Conservation (phyloP, 306 rosid species). For the Acacia crassicarpa region DNA sequence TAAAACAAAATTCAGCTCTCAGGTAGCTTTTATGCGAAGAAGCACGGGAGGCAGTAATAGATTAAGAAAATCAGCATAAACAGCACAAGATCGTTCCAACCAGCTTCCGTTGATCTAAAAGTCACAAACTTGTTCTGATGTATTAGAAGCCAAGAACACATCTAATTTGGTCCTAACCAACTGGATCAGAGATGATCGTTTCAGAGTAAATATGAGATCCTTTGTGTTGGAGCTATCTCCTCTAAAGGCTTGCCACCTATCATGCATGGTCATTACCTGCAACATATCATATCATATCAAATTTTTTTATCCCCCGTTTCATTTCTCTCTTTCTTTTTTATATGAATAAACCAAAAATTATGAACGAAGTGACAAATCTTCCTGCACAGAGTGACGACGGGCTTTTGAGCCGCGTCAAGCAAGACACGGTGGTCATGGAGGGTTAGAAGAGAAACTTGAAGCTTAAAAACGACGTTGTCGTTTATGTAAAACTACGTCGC, state of each 20-base stretch:
- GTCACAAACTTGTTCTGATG: slow-evolving; percentile 27
- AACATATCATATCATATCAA: not conserved
- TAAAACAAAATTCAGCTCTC: no score
- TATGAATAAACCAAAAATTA: not conserved
- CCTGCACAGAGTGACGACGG: slow-evolving; percentile 36
- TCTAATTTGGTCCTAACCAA: slow-evolving; percentile 21
- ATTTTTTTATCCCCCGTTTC: not conserved
- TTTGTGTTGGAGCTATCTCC: not conserved
- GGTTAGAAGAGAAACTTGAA: slow-evolving; percentile 36
- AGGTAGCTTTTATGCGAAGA: no score
- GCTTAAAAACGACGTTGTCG: slow-evolving; percentile 49
- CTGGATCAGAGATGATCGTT: not conserved
- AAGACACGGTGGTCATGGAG: slow-evolving; percentile 42
- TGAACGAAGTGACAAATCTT: slow-evolving; percentile 29
- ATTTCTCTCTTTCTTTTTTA: not conserved
- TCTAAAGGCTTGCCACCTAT: slow-evolving; percentile 8
- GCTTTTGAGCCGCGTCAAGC: slow-evolving; percentile 45
- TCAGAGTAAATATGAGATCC: not conserved
- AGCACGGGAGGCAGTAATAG: no score
- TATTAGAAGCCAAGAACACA: slow-evolving; percentile 43
- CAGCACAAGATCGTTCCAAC: slow-evolving; percentile 27
- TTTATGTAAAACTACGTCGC: slow-evolving; percentile 15
- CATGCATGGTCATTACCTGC: slow-evolving; percentile 6
- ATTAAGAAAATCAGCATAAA: no score
- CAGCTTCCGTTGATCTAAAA: slow-evolving; percentile 35